phyloP scores from a whole-genome alignment of 306 rosid genomes.

The Quercus glauca region DNA sequence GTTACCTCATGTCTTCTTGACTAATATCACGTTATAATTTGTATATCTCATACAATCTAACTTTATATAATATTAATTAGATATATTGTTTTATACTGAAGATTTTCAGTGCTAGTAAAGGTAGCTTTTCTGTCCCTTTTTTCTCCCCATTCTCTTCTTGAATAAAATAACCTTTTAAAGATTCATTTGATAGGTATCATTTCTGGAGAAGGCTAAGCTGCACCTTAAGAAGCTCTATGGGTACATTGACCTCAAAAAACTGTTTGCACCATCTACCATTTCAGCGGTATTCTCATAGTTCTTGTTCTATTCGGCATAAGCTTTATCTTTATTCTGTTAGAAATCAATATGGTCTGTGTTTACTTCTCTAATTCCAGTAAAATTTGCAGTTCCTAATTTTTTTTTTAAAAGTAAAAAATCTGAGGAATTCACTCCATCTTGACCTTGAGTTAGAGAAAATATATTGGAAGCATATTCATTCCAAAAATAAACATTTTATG shows the following conservation, averaged over 20 bases:
- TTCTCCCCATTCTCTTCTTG: not conserved
- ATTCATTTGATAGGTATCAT: conserved; percentile 24
- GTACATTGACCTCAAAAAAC: conserved; percentile 26
- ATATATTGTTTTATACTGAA: not conserved
- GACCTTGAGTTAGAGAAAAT: not conserved
- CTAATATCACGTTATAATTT: too few relatives aligned
- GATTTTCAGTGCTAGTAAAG: not conserved
- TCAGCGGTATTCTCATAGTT: conserved; percentile 27
- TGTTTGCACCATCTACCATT: conserved; percentile 32
- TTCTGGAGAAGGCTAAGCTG: conserved; percentile 10
- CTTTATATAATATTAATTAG: too few relatives aligned
- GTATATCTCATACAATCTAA: too few relatives aligned
- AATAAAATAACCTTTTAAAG: not conserved
- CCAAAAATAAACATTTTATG: not conserved
- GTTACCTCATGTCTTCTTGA: too few relatives aligned
- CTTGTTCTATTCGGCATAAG: not conserved
- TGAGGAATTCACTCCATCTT: not conserved
- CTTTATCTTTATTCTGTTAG: not conserved
- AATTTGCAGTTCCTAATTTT: not conserved
- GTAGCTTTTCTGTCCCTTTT: not conserved
- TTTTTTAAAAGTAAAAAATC: not conserved
- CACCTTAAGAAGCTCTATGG: not conserved
- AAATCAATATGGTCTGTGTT: not conserved
- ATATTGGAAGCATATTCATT: not conserved
- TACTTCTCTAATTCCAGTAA: not conserved